A percentile compares a stretch with the other conserved stretches of the same genome.
phyloP scores from a whole-genome alignment of 2,329 filamentous ascomycete species.

The Ascochyta pisi region DNA sequence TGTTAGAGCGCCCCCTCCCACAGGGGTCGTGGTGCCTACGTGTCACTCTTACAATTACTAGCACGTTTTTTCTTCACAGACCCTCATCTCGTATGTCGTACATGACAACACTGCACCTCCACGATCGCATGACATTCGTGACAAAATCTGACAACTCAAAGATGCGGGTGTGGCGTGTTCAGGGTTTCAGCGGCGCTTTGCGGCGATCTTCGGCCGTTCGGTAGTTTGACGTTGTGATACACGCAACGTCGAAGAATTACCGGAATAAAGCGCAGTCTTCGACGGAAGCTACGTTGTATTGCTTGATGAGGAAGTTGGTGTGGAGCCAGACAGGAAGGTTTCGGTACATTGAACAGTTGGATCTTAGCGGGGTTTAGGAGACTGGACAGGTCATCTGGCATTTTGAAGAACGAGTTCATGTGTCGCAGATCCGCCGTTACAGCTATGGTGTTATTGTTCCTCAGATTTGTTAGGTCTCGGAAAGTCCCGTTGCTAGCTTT shows the following conservation, averaged over 20 bases:
- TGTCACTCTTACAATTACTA: no score
- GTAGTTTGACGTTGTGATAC: conserved; percentile 1
- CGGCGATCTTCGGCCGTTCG: conserved; percentile 14
- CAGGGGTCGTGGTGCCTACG: no score
- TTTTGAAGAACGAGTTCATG: no score
- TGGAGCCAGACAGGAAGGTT: background rate
- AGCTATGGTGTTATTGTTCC: no score
- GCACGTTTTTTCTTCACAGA: no score
- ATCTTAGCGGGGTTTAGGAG: no score
- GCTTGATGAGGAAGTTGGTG: background rate
- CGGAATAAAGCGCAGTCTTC: conserved; percentile 18
- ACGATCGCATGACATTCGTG: background rate
- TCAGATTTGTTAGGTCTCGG: no score
- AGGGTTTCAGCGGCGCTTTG: conserved; percentile 11
- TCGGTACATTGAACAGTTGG: background rate
- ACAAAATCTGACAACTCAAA: background rate
- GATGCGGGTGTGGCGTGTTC: background rate
- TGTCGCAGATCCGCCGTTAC: no score
- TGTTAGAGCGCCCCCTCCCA: no score
- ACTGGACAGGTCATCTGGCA: no score
- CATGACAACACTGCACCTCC: background rate
- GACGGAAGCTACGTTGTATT: background rate
- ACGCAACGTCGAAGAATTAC: conserved; percentile 5
- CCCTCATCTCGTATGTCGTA: no score
- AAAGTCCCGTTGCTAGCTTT: no score